A percentile compares a stretch with the other conserved stretches of the same genome.
These are phyloP conservation scores for Monosporozyma aerobia DNA, from an alignment of 805 yeast genomes.

Conservation along the genomic window DNA sequence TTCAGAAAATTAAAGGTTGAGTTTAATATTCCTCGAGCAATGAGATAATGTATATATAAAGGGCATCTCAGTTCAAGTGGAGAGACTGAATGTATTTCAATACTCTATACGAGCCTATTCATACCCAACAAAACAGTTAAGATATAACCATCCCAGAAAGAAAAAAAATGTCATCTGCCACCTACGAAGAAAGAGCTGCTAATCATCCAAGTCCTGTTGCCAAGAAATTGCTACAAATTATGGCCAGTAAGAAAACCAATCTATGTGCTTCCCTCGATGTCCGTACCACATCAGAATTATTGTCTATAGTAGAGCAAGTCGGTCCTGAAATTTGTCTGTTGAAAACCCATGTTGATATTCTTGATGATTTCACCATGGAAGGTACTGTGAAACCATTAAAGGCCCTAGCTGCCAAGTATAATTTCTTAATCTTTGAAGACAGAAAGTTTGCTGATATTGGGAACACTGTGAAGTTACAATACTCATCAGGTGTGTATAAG, in stretches of 20 bases:
- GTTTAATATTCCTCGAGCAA: not conserved
- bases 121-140: not conserved
- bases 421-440: conserved; percentile 90
- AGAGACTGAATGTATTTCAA: not conserved
- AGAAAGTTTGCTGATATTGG: conserved; percentile 98
- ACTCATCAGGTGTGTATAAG: conserved; percentile 78
- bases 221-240: conserved; percentile 55
- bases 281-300: conserved; percentile 64
- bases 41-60: not conserved
- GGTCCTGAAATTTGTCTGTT: conserved; percentile 90
- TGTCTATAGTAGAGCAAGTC: conserved; percentile 60
- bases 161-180: conserved; percentile 18
- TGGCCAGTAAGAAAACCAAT: conserved; percentile 75
- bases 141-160: not conserved
- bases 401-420: conserved; percentile 66
- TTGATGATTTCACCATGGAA: conserved; percentile 80
- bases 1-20: not conserved
- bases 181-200: conserved; percentile 64
- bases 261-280: conserved; percentile 94
- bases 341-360: conserved; percentile 89
- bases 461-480: conserved; percentile 90
- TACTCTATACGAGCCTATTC: not conserved
- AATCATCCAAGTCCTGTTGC: conserved; percentile 75
- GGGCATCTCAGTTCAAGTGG: not conserved
- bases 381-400: conserved; percentile 68